These are phyloP conservation scores for Polygonum maritimum DNA, from an alignment of 148 eudicot species.

Conservation along the genomic window DNA sequence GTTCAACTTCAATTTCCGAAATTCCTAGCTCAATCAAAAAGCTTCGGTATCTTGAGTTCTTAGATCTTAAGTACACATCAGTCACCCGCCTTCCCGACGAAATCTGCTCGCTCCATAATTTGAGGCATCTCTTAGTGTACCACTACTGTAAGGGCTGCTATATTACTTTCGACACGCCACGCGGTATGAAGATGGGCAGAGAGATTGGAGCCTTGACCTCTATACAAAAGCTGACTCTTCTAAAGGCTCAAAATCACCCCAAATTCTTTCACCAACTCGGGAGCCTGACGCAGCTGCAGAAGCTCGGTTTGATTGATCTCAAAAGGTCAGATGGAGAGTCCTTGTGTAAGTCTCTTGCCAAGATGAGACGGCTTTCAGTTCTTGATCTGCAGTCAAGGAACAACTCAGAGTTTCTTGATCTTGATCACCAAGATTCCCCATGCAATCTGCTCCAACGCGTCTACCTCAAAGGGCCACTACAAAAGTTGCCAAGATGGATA, in stretches of 20 bases:
- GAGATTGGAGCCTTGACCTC: conserved; percentile 2
- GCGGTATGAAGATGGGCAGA: background rate
- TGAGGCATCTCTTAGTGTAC: conserved; percentile 11
- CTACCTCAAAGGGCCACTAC: conserved; percentile 13
- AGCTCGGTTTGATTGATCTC: conserved; percentile 2
- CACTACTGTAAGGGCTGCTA: background rate
- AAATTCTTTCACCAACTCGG: conserved; percentile 8
- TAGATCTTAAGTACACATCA: conserved; percentile 18
- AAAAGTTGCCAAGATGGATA: conserved; percentile 14
- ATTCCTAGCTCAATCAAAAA: conserved; percentile 16
- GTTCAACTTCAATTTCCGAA: background rate
- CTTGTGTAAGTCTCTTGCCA: conserved; percentile 1
- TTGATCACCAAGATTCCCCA: background rate
- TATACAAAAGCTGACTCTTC: conserved; percentile 13
- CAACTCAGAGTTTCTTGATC: conserved; percentile 11
- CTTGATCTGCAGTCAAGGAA: conserved; percentile 4
- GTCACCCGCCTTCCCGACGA: conserved; percentile 13
- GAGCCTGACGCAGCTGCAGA: conserved; percentile 10
- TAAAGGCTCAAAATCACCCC: conserved; percentile 9
- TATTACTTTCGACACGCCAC: background rate
- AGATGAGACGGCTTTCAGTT: conserved; percentile 12
- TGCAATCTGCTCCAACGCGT: conserved; percentile 10
- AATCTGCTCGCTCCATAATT: background rate
- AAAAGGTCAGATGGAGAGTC: background rate
- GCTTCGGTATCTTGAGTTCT: conserved; percentile 13